Evolutionary conservation across 352 stramenopile genomes (phyloP).

Genomic region (Globisporangium heterothallicum): DNA sequence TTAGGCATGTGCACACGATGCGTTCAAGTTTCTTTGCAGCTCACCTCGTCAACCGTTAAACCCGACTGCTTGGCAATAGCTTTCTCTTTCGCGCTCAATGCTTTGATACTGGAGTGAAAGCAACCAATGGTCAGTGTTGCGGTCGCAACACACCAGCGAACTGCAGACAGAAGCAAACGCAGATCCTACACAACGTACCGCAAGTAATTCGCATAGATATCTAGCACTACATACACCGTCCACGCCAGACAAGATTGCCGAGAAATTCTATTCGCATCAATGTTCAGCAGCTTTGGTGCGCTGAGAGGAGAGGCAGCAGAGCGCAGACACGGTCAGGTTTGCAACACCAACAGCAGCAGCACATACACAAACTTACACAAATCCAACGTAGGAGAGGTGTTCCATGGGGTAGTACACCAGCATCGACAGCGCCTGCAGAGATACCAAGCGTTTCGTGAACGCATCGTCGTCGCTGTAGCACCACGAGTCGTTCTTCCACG

Average conservation of each 20-base stretch:
- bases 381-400: constrained; percentile 78
- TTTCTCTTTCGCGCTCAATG: constrained; percentile 54
- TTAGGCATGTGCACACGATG: too few species aligned
- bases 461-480: constrained; percentile 70
- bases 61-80: constrained; percentile 41
- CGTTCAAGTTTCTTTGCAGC: too few species aligned
- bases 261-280: constrained; percentile 67
- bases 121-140: neutral
- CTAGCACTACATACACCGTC: constrained; percentile 68
- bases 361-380: constrained; percentile 48
- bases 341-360: too few species aligned
- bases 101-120: constrained; percentile 37
- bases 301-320: constrained; percentile 19
- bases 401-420: constrained; percentile 83
- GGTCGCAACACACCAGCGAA: neutral
- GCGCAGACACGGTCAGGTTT: too few species aligned
- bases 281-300: constrained; percentile 64
- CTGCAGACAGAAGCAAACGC: too few species aligned
- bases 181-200: constrained; percentile 44
- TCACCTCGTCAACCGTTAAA: constrained; percentile 53
- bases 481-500: constrained; percentile 75
- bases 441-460: constrained; percentile 48
- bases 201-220: constrained; percentile 73
- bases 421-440: constrained; percentile 73
- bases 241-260: constrained; percentile 68